Base-by-base conservation (phyloP, 2,329 filamentous ascomycete species). In the Xylogone sp. region DNA sequence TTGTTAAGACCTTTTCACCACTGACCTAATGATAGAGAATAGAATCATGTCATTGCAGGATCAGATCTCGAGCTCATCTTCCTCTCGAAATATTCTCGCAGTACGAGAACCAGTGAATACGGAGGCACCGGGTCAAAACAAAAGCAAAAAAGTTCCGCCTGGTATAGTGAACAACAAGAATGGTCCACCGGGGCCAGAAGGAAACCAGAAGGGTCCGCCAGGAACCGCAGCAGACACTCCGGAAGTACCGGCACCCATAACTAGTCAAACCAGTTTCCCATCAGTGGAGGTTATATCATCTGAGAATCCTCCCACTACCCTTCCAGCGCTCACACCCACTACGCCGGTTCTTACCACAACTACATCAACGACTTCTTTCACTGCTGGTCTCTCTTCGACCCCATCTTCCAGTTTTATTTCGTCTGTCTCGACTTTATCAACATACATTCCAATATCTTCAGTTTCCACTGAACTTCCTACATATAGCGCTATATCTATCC, bases 91-190 rank as follows among this genome's bases (percentile, higher is more conserved):
- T 5, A 27, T 10, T 46, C 49, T 51, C 24, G 2, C 39, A n/a
- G 8, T 20, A 13, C 49, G 49, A 6, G 49, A 51, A 27, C 49
- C 49, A 22, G 27, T 19, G 22, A 51, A 51, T 42, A 51, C 49
- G 29, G 42, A 51, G 45, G 49, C 24, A 10, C 24, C 24, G 10
- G 24, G 24, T 27, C 24, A 27, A 27, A 10, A 27, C 10, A 27
- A 27, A 27, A 27, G 5, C 24, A 27, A 27, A 10, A 27, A 27
- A 6, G 24, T 27, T 5, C 24, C 45, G 45, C 46, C 50, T 27
- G 50, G 50, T 48, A 45, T 52, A 9, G 22, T 44, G 22, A 42
- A 42, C 3, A 52, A 52, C 42, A 52, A 52, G 45, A 52, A 52
- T 45, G 50, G 50, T 29, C 50, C 50, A 12, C 49, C 49, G 16